Base-by-base conservation (phyloP, 306 rosid genomes). In the Acacia confusa region DNA sequence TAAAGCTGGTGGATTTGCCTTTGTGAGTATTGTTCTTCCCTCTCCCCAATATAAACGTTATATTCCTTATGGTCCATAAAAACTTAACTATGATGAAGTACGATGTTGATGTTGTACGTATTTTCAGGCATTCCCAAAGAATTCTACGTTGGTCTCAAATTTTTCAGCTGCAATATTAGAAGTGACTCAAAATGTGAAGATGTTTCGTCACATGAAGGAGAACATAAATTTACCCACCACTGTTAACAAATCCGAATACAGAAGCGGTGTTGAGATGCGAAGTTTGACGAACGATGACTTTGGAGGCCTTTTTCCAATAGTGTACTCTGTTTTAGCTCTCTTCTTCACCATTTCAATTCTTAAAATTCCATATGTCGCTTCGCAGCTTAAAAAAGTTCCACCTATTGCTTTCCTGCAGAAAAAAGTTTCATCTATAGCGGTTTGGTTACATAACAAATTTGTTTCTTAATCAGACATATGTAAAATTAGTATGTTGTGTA, bases 111-210 rank as follows among this genome's bases (percentile, higher is more conserved):
- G 32, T 68, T 28, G 14, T 70, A 15, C 38, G 38, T 36, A 36
- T 16, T 75, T 20, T 52, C 83, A 82, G 88, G n/a, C n/a, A n/a
- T n/a, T n/a, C n/a, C n/a, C n/a, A n/a, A n/a, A n/a, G n/a, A n/a
- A n/a, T n/a, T n/a, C 86, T 0, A 58, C 80, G 19, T 76, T 87
- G 63, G 88, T 87, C 2, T 60, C 88, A 17, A 36, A 74, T 68
- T 36, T 87, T 36, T 87, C 88, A 13, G 48, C 78, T 48, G 88
- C 87, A 82, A 87, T 85, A 47, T 74, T 85, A 76, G 68, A 82
- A 8, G 80, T 84, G 14, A 84, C 85, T 30, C 69, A 84, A 81
- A 78, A 83, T 24, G 58, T 65, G 36, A 8, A 0, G 0, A 43
- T 30, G 16, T 66, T 82, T 75, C 28, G 27, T n/a, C 34, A 6